Evolutionary conservation across 225 moss, liverwort and hornwort genomes (phyloP), one percentile per base, ranked within the genome.

Genomic region (Bryum argenteum): DNA sequence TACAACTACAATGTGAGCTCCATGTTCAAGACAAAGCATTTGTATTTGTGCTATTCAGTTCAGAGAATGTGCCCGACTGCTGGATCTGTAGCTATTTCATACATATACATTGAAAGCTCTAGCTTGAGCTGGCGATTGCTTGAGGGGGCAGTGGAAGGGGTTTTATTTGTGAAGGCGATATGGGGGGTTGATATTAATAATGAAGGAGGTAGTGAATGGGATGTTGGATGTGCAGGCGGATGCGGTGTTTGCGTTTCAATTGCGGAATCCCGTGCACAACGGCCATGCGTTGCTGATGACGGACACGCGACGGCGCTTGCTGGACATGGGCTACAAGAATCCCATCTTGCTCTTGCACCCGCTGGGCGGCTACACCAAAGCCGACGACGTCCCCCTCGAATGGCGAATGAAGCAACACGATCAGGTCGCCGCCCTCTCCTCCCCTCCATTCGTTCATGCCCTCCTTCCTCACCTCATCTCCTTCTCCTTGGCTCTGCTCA

Each of bases 321-420:
- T 96, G 18, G 93, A 96, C 56, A 93, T 88, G 95, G 95, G 91
- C 12, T 96, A 77, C 77, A 85, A 89, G 72, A 96, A 96, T 54
- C 95, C 93, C 3, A 52, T 96, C 53, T 71, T 96, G 70, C 73
- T 96, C 24, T 69, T 96, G 58, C 95, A 96, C 16, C 95, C 95
- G 9, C 77, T 93, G 71, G 95, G 95, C 8, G 95, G 93, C 9
- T 93, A 79, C 65, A 92, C 92, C 1, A 93, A 96, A 70, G 86
- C 87, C 4, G 95, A 96, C 18, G 93, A 96, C 63, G 95, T 96
- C 10, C 95, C 93, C 14, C 43, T 96, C 8, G 78, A 91, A 8
- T 96, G 95, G 93, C 89, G 95, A 67, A 96, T 96, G 95, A 96
- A 93, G 80, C 95, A 96, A 77, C 95, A 96, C 24, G 93, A 88